These are phyloP conservation scores for Podospora pseudocomata DNA, from an alignment of 495 filamentous ascomycete species.

Conservation along the genomic window DNA sequence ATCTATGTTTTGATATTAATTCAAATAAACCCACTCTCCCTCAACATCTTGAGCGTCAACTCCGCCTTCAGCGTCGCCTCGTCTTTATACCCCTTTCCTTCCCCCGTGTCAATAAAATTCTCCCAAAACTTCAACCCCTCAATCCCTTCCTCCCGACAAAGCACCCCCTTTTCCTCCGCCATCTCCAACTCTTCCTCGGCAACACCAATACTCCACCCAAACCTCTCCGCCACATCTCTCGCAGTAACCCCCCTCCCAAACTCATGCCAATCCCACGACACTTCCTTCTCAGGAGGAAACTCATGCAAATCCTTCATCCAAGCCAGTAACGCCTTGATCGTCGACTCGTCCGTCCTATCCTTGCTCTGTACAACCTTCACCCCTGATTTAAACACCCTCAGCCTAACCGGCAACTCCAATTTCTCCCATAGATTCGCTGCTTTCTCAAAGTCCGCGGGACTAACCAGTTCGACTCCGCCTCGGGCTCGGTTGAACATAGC, in stretches of 20 bases:
- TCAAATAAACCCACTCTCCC: slow-evolving; percentile 40
- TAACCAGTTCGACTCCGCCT: slow-evolving; percentile 91
- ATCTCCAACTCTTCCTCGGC: slow-evolving; percentile 94
- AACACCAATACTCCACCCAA: slow-evolving; percentile 98
- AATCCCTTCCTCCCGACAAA: slow-evolving; percentile 80
- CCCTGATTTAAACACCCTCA: slow-evolving; percentile 86
- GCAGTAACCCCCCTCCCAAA: slow-evolving; percentile 87
- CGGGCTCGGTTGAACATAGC: slow-evolving; percentile 94
- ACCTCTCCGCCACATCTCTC: slow-evolving; percentile 81
- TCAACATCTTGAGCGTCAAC: slow-evolving; percentile 31
- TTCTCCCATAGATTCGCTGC: slow-evolving; percentile 86
- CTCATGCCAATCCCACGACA: slow-evolving; percentile 67
- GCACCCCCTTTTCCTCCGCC: slow-evolving; percentile 81
- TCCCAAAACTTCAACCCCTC: slow-evolving; percentile 81
- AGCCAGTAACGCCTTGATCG: slow-evolving; percentile 65
- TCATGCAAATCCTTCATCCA: slow-evolving; percentile 75
- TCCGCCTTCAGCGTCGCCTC: slow-evolving; percentile 25
- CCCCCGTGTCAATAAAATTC: slow-evolving; percentile 56
- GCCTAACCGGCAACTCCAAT: slow-evolving; percentile 76
- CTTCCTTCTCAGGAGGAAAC: slow-evolving; percentile 58
- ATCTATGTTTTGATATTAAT: neutral
- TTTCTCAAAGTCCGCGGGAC: slow-evolving; percentile 85
- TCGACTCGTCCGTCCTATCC: slow-evolving; percentile 89
- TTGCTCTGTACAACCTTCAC: slow-evolving; percentile 85
- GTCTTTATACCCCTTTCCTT: slow-evolving; percentile 29